Evolutionary conservation across 192 early-diverging fungal genomes (phyloP), one percentile per base, ranked within the genome.

Genomic region (Fimicolochytrium jonesii): DNA sequence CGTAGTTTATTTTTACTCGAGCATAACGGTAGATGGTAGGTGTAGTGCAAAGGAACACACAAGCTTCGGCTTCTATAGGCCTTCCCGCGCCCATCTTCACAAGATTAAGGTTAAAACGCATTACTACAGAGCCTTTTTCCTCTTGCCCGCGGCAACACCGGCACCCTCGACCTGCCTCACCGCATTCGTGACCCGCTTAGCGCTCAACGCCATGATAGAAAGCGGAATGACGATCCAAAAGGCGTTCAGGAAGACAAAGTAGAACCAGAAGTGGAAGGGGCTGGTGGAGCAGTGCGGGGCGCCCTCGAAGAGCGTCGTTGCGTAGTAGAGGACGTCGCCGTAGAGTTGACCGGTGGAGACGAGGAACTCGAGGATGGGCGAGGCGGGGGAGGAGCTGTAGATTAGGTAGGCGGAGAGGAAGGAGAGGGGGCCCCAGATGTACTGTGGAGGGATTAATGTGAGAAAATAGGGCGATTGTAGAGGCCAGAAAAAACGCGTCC

Each of bases 261-360:
- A 97, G 52, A 88, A 81, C 78, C 85, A 94, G 64, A 88, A 93
- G 78, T 97, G 93, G 69, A 82, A 76, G 7, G 91, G 83, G 58
- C 86, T 78, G 5, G 90, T 88, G 39, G 76, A 82, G 20, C 85
- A 86, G 70, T 92, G 83, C 7, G 68, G 69, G 60, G 75, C 75
- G 29, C 58, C 66, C 3, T 80, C 77, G 20, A 76, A 36, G 23
- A 79, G 52, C 56, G 83, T 80, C 13, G 90, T 91, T 13, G 76
- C 43, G 68, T 88, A 90, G 70, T 97, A 97, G 35, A 94, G 71
- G 0, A 90, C 77, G 58, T 88, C 85, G 34, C 90, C 90, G 69
- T 91, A 92, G 26, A 95, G 58, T 67, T 97, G 86, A 42, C 86
- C 71, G 15, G 77, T 50, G 3, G 75, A 78, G 36, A 83, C 72